phyloP scores from a whole-genome alignment of 2,329 filamentous ascomycete genomes.

The Colletotrichum sp. region DNA sequence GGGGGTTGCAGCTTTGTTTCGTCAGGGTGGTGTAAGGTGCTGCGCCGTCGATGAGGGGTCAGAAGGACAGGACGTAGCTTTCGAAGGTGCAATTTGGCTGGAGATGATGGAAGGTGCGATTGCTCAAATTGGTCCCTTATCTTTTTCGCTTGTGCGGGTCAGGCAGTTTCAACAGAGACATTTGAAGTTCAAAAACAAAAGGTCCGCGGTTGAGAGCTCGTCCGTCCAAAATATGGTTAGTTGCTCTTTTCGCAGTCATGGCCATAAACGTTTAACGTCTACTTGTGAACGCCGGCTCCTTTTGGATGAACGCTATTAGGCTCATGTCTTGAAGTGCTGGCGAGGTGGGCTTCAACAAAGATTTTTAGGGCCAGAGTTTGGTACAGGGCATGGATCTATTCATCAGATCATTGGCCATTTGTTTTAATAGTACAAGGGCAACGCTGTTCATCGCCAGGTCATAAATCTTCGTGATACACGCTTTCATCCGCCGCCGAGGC shows the following conservation, averaged over 20 bases:
- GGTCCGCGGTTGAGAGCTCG: not conserved
- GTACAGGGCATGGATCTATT: conserved; percentile 19
- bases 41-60: conserved; percentile 9
- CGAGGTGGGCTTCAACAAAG: not conserved
- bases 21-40: conserved; percentile 3
- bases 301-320: not conserved
- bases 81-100: not conserved
- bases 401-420: conserved; percentile 12
- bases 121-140: not conserved
- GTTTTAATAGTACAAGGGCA: conserved; percentile 15
- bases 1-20: conserved; percentile 16
- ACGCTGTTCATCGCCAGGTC: conserved; percentile 11
- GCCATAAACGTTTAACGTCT: not conserved
- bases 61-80: not conserved
- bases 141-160: not conserved
- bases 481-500: not conserved
- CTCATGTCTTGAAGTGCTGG: not conserved
- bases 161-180: not conserved
- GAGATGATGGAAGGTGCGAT: not conserved
- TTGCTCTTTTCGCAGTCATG: not conserved
- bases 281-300: not conserved
- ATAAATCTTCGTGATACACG: conserved; percentile 16
- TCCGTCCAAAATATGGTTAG: not conserved
- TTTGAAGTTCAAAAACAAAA: not conserved
- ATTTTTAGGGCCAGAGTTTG: not conserved